Conservation (phyloP, 257 asterid genomes). For the Ilex asprella region DNA sequence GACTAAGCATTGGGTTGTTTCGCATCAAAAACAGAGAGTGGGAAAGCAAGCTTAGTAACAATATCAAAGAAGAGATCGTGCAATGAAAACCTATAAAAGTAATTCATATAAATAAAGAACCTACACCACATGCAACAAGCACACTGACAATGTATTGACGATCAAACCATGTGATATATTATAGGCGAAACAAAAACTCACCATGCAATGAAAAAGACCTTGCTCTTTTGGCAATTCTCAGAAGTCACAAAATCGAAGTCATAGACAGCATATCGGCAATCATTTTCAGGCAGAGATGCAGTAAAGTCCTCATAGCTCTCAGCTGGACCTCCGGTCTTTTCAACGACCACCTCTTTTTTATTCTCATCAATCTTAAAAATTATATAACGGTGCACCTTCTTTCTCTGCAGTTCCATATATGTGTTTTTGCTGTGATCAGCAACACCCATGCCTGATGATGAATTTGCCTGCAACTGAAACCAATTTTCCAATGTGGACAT, state of each 20-base stretch:
- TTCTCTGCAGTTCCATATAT: constrained; percentile 49
- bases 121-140: too few species aligned
- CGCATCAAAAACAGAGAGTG: too few species aligned
- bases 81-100: too few species aligned
- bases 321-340: constrained; percentile 55
- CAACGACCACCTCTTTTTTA: constrained; percentile 60
- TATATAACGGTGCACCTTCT: constrained; percentile 52
- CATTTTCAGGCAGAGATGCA: constrained; percentile 52
- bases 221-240: constrained; percentile 72
- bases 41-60: too few species aligned
- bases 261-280: constrained; percentile 61
- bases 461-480: constrained; percentile 32
- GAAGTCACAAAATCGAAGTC: constrained; percentile 61
- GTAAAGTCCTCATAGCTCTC: constrained; percentile 58
- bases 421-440: constrained; percentile 59
- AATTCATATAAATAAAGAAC: too few species aligned
- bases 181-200: constrained; percentile 8
- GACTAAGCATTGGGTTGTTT: too few species aligned
- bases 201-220: constrained; percentile 64
- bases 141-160: too few species aligned
- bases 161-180: too few species aligned
- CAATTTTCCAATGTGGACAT: too few species aligned
- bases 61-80: too few species aligned
- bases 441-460: constrained; percentile 62
- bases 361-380: constrained; percentile 59